Evolutionary conservation across 179 eudicot species (phyloP), one percentile per base, ranked within the genome.

Genomic region (Carnegiea gigantea): DNA sequence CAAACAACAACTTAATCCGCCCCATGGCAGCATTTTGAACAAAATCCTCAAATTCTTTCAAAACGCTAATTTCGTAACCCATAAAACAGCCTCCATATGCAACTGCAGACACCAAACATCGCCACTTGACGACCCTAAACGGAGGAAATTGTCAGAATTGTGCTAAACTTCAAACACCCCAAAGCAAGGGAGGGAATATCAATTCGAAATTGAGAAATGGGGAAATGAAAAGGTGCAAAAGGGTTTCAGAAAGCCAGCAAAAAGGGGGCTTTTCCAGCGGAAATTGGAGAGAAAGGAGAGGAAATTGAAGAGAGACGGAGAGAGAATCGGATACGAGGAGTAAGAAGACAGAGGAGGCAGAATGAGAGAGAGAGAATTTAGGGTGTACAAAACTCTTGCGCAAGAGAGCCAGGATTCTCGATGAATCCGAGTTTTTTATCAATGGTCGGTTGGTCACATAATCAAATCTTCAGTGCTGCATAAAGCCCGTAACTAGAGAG

Each of bases 1-100:
- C 80, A 96, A 82, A 88, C 97, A 96, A 82, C 98, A 94, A 28
- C 90, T 82, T 57, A 96, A 44, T 17, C 99, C 98, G 46, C 98
- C 96, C 95, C 98, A 91, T 1, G 99, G 98, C 70, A 92, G 90
- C 96, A 93, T 92, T 54, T 75, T 26, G 77, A 14, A 9, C 11
- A 40, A 9, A 2, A 46, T 0, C 12, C 48, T 18, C 0, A 30
- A 23, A 21, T n/a, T n/a, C 0, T 1, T 64, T 54, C 74, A 65
- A 84, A 81, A 84, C 84, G 85, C 88, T 78, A 83, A 81, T 46
- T 60, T 70, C 5, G n/a, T 65, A 78, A 78, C 28, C 65, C 38
- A 36, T 7, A 0, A 2, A 8, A 17, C 18, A 1, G 6, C 6
- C 2, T 38, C 24, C 33, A 70, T 57, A n/a, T 23, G 51, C 51